These are phyloP conservation scores for Clitopilus passeckerianus DNA, from an alignment of 768 basidiomycete genomes.

Conservation along the genomic window DNA sequence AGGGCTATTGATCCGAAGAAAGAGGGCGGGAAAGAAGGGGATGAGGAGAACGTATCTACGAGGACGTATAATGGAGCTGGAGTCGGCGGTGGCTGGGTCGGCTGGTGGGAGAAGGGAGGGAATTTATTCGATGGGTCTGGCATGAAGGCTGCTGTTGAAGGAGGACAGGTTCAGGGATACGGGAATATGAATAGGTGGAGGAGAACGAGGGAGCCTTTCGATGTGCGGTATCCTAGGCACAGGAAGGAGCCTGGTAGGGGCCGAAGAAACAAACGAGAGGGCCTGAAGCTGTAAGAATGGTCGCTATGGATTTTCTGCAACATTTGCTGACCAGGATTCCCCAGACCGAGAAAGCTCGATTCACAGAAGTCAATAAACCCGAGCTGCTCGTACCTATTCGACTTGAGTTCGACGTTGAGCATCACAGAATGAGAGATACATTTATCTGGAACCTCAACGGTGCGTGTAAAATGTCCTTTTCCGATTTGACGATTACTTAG, in stretches of 20 bases:
- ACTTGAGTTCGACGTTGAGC: constrained; percentile 95
- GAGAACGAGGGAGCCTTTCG: constrained; percentile 43
- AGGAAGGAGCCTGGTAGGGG: constrained; percentile 33
- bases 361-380: constrained; percentile 49
- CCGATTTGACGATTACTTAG: background rate
- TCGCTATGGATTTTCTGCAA: constrained; percentile 2
- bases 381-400: constrained; percentile 92
- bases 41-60: constrained; percentile 33
- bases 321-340: constrained; percentile 6
- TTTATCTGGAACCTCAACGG: constrained; percentile 97
- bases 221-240: constrained; percentile 39
- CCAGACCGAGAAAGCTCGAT: constrained; percentile 57
- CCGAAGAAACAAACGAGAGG: constrained; percentile 60
- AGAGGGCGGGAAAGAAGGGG: background rate
- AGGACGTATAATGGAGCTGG: constrained; percentile 56
- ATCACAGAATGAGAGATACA: constrained; percentile 90
- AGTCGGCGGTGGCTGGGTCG: constrained; percentile 23
- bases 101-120: constrained; percentile 44
- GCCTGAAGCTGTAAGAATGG: constrained; percentile 68
- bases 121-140: constrained; percentile 24
- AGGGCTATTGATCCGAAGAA: background rate
- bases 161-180: constrained; percentile 38
- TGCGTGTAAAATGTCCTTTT: constrained; percentile 31
- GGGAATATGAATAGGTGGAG: constrained; percentile 31
- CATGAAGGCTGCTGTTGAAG: constrained; percentile 65